Base-by-base conservation (phyloP, 2,329 filamentous ascomycete genomes). In the Phoma sp. region DNA sequence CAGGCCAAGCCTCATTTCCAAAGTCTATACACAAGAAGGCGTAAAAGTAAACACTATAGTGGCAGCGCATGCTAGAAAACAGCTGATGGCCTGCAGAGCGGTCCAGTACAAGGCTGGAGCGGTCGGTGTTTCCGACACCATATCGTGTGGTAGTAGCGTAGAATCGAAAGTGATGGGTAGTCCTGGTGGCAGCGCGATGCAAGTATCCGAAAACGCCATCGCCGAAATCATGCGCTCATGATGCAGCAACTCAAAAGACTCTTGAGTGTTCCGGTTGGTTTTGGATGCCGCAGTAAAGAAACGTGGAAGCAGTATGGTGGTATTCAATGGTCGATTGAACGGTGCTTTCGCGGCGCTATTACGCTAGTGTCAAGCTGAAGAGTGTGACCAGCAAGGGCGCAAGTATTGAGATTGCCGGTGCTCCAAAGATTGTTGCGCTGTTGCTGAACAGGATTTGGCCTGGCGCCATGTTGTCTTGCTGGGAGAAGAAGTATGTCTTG, bases 401-500 rank as follows among this genome's bases (percentile, higher is more conserved):
- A 30, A 55, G 64, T 45, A 67, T 58, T 7, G 61, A 65, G 22
- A 65, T 47, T 5, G 63, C 55, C 3, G 57, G 52, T 8, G 59
- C 55, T 35, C 54, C 50, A 42, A 67, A 62, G 6, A 52, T 36
- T n/a, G 47, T 64, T 3, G 61, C 56, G 7, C 64, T 70, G 32
- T 43, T 55, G 36, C 53, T 58, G 37, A 62, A 74, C 0, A 61
- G 58, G 13, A 57, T 64, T 52, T 75, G 73, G 7, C 68, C 71
- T 0, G 69, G 67, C 2, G 68, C 65, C 52, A 70, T 66, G 33
- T 61, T 56, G 3, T 46, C 45, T 25, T 67, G 48, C 24, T 60
- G 57, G 2, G 68, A 63, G 59, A 75, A 75, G 60, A 75, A 75
- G 58, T 73, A 75, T 7, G 73, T 75, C 39, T 69, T 67, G 13